Base-by-base conservation (phyloP, 495 filamentous ascomycete genomes). In the Neurospora africana region DNA sequence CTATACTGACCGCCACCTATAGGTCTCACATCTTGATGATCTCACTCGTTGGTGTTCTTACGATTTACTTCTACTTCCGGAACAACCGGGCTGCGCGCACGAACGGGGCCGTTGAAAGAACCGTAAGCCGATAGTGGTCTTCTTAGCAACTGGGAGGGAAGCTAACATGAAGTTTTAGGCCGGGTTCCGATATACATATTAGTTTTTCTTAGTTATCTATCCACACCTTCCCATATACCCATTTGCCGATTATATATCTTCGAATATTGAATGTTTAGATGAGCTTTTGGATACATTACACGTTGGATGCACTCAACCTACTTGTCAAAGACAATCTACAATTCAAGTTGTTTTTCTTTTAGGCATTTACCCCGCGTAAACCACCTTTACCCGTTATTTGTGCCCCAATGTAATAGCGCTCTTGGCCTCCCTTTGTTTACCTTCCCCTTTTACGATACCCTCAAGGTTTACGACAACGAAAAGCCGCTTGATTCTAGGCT, bases 1-100 rank as follows among this genome's bases (percentile, higher is more conserved):
- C 23, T 4, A 40, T 17, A 35, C 19, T 15, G 15, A 74, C 71
- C 43, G 68, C 44, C 3, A 11, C 8, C 8, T 23, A 7, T 53
- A 79, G 77, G 5, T 77, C 89, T 9, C 91, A 93, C 78, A 83
- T 91, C 15, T 69, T 92, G 68, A 89, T 93, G 74, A 89, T 93
- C 69, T 80, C 65, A 0, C 83, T 92, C 40, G 87, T 94, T 2
- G 83, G 71, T 5, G 72, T 79, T 0, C 91, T 93, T 74, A 86
- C 90, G 1, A 38, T 85, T 1, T 86, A 89, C 73, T 93, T 94
- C 75, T 87, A 85, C 73, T 78, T 79, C 17, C 84, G 85, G 37
- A 93, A 93, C 80, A 80, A 79, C 61, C 69, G 70, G 7, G 74
- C 72, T 40, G 67, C 61, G 15, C 35, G 53, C 37, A 61, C 61